These are phyloP conservation scores for Lipomyces lipofer DNA, from an alignment of 805 yeast genomes.

Conservation along the genomic window DNA sequence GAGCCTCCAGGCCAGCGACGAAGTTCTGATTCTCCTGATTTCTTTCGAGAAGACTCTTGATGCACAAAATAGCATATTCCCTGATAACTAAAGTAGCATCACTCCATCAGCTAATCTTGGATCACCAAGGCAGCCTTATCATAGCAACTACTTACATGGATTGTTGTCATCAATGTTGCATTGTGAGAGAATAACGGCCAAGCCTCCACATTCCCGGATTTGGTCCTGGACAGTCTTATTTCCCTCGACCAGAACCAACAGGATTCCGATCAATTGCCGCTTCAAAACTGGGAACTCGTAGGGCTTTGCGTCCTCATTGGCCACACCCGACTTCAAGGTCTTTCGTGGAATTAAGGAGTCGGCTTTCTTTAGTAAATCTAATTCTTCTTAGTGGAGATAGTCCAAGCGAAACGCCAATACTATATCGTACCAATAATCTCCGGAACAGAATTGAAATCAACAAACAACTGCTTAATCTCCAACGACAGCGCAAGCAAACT, in stretches of 20 bases:
- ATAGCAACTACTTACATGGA: constrained; percentile 59
- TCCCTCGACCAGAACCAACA: constrained; percentile 57
- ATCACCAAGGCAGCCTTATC: background rate
- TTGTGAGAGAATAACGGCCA: constrained; percentile 70
- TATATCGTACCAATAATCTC: constrained; percentile 10
- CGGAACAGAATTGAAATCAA: constrained; percentile 7
- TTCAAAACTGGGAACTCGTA: constrained; percentile 62
- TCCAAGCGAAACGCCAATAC: background rate
- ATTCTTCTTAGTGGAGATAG: too few species aligned
- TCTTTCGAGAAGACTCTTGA: constrained; percentile 63
- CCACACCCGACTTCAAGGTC: constrained; percentile 14
- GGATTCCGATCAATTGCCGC: constrained; percentile 62
- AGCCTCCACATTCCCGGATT: constrained; percentile 63
- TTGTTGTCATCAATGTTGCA: constrained; percentile 86
- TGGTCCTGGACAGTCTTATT: constrained; percentile 63
- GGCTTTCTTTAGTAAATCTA: constrained; percentile 18
- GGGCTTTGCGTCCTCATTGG: background rate
- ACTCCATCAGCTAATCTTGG: too few species aligned
- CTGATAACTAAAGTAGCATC: constrained; percentile 38
- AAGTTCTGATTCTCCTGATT: constrained; percentile 73
- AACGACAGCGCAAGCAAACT: constrained; percentile 4
- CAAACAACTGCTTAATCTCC: constrained; percentile 5
- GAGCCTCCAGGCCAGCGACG: constrained; percentile 76
- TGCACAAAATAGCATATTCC: constrained; percentile 79
- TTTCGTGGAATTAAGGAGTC: constrained; percentile 18